Evolutionary conservation across 257 asterid genomes (phyloP), one percentile per base, ranked within the genome.

Genomic region (Nicotiana obtusifolia): DNA sequence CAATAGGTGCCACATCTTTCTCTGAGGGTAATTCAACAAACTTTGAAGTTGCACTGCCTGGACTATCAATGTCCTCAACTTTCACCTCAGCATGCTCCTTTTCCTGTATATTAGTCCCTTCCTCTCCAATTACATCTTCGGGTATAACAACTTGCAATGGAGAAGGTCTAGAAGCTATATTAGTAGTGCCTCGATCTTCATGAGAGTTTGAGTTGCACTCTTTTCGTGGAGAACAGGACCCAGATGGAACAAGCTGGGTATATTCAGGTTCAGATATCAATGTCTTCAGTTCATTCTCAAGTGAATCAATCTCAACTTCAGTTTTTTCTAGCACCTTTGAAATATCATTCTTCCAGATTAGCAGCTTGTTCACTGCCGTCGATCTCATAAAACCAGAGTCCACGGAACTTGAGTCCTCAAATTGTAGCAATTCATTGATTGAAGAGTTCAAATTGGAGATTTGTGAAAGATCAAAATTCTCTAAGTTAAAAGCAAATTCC

Each of bases 261-360:
- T 59, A 68, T 77, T 82, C 82, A 49, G 90, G 84, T 83, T 80
- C 89, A 68, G 91, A 81, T 41, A 44, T 68, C 87, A 92, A 82
- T 64, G 88, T 87, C 84, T 88, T 96, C 84, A 92, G 90, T 85
- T 93, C 93, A 76, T 92, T 90, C 86, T 96, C 99, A 83, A 96
- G 97, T 69, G 86, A 87, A 88, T 97, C 99, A 86, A 94, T 90
- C 88, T 93, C 97, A 44, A 93, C 84, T 88, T 93, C 98, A 28
- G 97, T 93, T 84, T 83, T 86, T 90, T 93, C 99, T 80, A 97
- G 79, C 17, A 91, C 93, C 87, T 97, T 97, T 75, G 90, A 81
- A 83, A 90, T 82, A 81, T 89, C 90, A 82, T 81, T 91, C 89
- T 91, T 97, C 97, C 90, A 93, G 31, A 90, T 86, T 76, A 87